phyloP scores from a whole-genome alignment of 306 rosid species.

The Acacia crassicarpa region DNA sequence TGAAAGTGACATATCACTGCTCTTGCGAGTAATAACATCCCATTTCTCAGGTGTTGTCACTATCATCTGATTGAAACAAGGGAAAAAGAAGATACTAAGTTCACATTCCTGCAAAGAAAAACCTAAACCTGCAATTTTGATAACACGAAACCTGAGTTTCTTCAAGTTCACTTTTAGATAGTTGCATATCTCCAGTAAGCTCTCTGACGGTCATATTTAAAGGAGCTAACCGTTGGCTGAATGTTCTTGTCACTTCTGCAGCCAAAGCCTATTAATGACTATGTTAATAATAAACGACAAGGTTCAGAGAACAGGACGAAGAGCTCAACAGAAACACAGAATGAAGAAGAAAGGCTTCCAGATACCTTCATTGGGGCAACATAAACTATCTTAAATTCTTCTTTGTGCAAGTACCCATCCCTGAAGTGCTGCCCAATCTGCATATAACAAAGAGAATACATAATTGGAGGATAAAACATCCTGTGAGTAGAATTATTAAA shows the following conservation, averaged over 20 bases:
- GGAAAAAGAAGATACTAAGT: slow-evolving; percentile 19
- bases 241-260: slow-evolving; percentile 90
- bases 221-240: slow-evolving; percentile 95
- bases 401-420: slow-evolving; percentile 92
- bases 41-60: slow-evolving; percentile 99
- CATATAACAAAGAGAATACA: slow-evolving; percentile 27
- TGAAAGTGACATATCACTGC: slow-evolving; percentile 97
- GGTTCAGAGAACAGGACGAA: slow-evolving; percentile 25
- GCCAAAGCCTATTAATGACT: slow-evolving; percentile 82
- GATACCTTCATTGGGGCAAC: slow-evolving; percentile 99
- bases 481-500: slow-evolving; percentile 2
- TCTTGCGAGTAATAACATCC: slow-evolving; percentile 99
- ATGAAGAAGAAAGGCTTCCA: slow-evolving; percentile 24
- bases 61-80: slow-evolving; percentile 77
- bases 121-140: slow-evolving; percentile 28
- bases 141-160: slow-evolving; percentile 85
- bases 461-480: slow-evolving; percentile 10
- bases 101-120: slow-evolving; percentile 25
- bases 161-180: slow-evolving; percentile 84
- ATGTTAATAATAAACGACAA: slow-evolving; percentile 18
- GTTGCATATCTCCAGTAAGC: slow-evolving; percentile 99
- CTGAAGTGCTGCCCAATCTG: slow-evolving; percentile 97
- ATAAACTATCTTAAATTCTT: slow-evolving; percentile 93
- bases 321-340: slow-evolving; percentile 4
- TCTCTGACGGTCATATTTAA: slow-evolving; percentile 87